Percentiles rank a stretch among this genome's conserved stretches.
These are phyloP conservation scores for Haematococcus lacustris DNA, from an alignment of 139 green algal species.

Conservation along the genomic window DNA sequence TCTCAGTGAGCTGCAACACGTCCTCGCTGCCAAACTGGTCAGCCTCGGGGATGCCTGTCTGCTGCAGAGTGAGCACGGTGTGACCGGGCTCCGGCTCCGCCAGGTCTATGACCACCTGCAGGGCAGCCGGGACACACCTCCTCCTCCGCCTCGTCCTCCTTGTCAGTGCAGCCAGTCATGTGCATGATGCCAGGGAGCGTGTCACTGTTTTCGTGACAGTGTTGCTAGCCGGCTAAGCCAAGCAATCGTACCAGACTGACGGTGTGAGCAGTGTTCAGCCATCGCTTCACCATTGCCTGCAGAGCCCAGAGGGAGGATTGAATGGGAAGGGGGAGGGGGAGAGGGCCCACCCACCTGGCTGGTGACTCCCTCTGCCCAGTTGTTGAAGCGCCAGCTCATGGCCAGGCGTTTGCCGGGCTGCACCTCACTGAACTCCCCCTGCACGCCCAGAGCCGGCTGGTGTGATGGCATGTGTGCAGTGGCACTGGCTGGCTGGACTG, in stretches of 20 bases:
- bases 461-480: background rate
- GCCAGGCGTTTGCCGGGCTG: slow-evolving; percentile 37
- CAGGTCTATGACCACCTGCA: slow-evolving; percentile 55
- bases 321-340: too few species aligned
- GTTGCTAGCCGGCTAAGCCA: slow-evolving; percentile 39
- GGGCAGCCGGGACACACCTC: background rate
- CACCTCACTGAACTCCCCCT: slow-evolving; percentile 60
- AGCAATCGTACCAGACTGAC: too few species aligned
- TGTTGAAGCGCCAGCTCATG: slow-evolving; percentile 82
- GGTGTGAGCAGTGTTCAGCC: too few species aligned
- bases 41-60: slow-evolving; percentile 66
- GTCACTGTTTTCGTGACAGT: background rate
- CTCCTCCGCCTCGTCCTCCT: background rate
- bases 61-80: slow-evolving; percentile 51
- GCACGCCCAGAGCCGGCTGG: slow-evolving; percentile 17
- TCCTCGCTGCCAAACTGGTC: slow-evolving; percentile 74
- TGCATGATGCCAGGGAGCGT: too few species aligned
- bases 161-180: too few species aligned
- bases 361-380: slow-evolving; percentile 82
- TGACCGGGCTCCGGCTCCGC: slow-evolving; percentile 55
- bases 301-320: too few species aligned
- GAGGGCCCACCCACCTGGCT: too few species aligned
- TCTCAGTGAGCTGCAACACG: slow-evolving; percentile 48
- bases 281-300: too few species aligned
- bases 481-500: background rate